Evolutionary conservation across 495 filamentous ascomycete species (phyloP).

Genomic region (Chlorociboria aeruginascens): DNA sequence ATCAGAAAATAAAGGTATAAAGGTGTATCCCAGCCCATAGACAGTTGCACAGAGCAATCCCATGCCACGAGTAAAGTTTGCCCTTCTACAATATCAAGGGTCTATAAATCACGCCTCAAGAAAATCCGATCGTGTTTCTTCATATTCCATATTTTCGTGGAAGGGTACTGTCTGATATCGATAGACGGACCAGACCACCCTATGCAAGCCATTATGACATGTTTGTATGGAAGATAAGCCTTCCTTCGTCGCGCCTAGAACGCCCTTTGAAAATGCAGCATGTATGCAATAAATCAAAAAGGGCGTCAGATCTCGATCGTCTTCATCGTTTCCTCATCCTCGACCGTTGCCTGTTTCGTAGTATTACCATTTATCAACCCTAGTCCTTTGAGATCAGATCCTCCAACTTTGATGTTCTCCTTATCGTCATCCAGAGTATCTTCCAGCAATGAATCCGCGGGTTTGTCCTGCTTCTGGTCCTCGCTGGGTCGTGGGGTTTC

Average conservation of each 20-base stretch:
- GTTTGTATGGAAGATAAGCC: slow-evolving; percentile 4
- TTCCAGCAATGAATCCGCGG: slow-evolving; percentile 13
- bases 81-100: slow-evolving; percentile 8
- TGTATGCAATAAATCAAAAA: slow-evolving; percentile 8
- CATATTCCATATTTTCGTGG: background rate
- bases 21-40: no score
- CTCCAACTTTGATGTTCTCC: slow-evolving; percentile 12
- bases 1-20: no score
- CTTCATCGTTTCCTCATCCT: slow-evolving; percentile 40
- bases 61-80: slow-evolving; percentile 2
- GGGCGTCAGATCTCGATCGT: slow-evolving; percentile 40
- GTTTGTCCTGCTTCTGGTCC: slow-evolving; percentile 23
- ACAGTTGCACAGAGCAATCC: slow-evolving; percentile 5
- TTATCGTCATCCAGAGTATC: slow-evolving; percentile 20
- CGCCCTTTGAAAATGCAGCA: slow-evolving; percentile 11
- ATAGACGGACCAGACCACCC: slow-evolving; percentile 12
- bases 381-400: slow-evolving; percentile 17
- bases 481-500: slow-evolving; percentile 38
- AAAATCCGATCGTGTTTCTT: slow-evolving; percentile 1
- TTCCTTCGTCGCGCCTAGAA: slow-evolving; percentile 8
- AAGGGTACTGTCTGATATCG: background rate
- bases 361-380: slow-evolving; percentile 14
- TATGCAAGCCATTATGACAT: slow-evolving; percentile 13
- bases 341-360: slow-evolving; percentile 24
- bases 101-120: slow-evolving; percentile 13